Evolutionary conservation across 1,284 basidiomycete species (phyloP), one percentile per base, ranked within the genome.

Genomic region (Cryptococcus amylolentus): DNA sequence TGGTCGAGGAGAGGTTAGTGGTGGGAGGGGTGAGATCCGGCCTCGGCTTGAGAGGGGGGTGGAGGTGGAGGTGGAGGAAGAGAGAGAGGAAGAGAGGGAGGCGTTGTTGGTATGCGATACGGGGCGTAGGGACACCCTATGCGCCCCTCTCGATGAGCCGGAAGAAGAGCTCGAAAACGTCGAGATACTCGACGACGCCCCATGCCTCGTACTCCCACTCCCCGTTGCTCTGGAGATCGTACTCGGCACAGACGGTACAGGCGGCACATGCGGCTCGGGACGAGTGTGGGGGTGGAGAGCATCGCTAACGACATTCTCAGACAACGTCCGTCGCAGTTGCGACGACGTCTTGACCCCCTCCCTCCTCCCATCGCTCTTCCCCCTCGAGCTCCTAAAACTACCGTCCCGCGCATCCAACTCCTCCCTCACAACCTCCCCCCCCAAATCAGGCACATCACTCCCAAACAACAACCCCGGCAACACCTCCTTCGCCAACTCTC

Each of bases 401-500:
- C 18, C 28, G 10, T 38, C 20, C 23, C 13, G 38, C 20, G 16
- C 42, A 23, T 14, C n/a, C 28, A 23, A 3, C 27, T 28, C 28
- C 13, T 26, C n/a, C 39, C 23, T 14, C 5, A 28, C 40, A 51
- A 31, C 18, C n/a, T 14, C 37, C 40, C 44, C 47, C 14, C 49
- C 8, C 10, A 55, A 52, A 45, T 60, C 49, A 13, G 55, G 51
- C n/a, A 43, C 47, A 35, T 60, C 58, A 26, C 39, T 41, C 4
- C 70, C 68, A 40, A 65, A 67, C 26, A 70, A 52, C 18, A 76
- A 57, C 5, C 62, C 42, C 26, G 71, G 62, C 54, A 66, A 57
- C 4, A 75, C 67, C 63, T 77, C 72, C 52, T 75, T 72, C 4
- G 75, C 75, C 37, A 77, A 57, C 75, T 95, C 89, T 57, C 89